These are phyloP conservation scores for Endocalyx cinctus DNA, from an alignment of 2,329 filamentous ascomycete genomes.

Conservation along the genomic window DNA sequence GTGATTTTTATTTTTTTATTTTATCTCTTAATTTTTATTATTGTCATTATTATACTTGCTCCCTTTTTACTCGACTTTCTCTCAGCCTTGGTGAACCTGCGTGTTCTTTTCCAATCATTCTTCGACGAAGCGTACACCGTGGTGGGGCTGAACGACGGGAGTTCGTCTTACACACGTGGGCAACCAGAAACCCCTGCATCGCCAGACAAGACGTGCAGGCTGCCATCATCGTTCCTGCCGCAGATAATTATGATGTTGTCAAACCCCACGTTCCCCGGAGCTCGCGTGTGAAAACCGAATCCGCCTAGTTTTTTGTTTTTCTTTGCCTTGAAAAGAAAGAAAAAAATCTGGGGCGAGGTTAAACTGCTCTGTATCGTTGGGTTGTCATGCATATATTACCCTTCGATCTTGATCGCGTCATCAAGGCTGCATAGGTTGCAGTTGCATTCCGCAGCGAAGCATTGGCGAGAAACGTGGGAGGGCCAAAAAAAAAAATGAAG, in stretches of 20 bases:
- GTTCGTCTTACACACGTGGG: constrained; percentile 31
- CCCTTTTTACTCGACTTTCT: no score
- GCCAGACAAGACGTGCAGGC: constrained; percentile 22
- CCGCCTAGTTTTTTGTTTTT: no score
- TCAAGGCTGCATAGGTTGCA: constrained; percentile 24
- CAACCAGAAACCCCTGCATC: constrained; percentile 29
- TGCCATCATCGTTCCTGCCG: constrained; percentile 23
- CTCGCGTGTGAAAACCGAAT: no score
- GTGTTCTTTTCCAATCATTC: constrained; percentile 20
- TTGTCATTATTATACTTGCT: no score
- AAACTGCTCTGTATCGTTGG: constrained; percentile 23
- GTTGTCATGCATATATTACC: constrained; percentile 28
- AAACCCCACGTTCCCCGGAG: constrained; percentile 24
- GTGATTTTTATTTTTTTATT: no score
- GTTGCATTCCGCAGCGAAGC: no score
- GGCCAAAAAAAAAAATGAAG: no score
- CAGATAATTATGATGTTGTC: constrained; percentile 12
- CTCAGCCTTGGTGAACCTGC: no score
- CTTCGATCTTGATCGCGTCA: constrained; percentile 23
- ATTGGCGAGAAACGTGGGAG: no score
- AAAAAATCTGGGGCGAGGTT: constrained; percentile 16
- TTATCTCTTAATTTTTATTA: no score
- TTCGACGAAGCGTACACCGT: constrained; percentile 27
- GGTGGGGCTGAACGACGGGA: constrained; percentile 25
- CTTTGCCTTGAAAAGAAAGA: no score